Conservation (phyloP, 768 basidiomycete species). For the Macrocybe gigantea region DNA sequence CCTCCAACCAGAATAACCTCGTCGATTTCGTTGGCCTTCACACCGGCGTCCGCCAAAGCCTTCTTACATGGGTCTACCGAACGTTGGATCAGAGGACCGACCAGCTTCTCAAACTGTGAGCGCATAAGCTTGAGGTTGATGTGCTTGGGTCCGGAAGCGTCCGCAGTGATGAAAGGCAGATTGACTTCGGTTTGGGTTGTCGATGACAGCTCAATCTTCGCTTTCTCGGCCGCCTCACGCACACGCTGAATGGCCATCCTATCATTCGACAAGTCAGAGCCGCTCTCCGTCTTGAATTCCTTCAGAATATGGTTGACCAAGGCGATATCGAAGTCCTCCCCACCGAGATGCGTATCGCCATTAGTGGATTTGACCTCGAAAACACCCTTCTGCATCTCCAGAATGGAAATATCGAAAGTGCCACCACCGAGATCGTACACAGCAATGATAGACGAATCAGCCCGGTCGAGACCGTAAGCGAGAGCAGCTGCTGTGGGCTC, state of each 20-base stretch:
- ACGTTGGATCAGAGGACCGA: constrained; percentile 75
- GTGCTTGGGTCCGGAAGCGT: constrained; percentile 92
- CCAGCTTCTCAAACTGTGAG: constrained; percentile 86
- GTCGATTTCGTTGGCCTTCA: constrained; percentile 89
- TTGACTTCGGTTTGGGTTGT: constrained; percentile 96
- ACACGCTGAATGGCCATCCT: constrained; percentile 98
- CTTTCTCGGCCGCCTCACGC: constrained; percentile 98
- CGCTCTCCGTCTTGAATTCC: constrained; percentile 93
- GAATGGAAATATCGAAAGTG: constrained; percentile 98
- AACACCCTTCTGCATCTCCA: constrained; percentile 99
- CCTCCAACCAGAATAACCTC: constrained; percentile 99
- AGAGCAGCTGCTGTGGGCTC: constrained; percentile 98
- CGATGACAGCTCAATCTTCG: constrained; percentile 96
- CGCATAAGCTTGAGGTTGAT: constrained; percentile 90
- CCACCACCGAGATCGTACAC: constrained; percentile 99
- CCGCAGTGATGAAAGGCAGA: constrained; percentile 96
- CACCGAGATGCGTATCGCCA: constrained; percentile 96
- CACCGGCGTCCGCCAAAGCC: constrained; percentile 88
- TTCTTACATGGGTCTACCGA: constrained; percentile 97
- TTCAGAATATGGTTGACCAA: constrained; percentile 81
- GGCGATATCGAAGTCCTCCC: constrained; percentile 93
- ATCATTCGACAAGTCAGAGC: constrained; percentile 77
- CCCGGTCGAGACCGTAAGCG: constrained; percentile 93
- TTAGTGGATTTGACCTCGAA: constrained; percentile 99
- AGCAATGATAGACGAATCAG: constrained; percentile 83